Base-by-base conservation (phyloP, 306 rosid genomes). In the Hippophae rhamnoides region DNA sequence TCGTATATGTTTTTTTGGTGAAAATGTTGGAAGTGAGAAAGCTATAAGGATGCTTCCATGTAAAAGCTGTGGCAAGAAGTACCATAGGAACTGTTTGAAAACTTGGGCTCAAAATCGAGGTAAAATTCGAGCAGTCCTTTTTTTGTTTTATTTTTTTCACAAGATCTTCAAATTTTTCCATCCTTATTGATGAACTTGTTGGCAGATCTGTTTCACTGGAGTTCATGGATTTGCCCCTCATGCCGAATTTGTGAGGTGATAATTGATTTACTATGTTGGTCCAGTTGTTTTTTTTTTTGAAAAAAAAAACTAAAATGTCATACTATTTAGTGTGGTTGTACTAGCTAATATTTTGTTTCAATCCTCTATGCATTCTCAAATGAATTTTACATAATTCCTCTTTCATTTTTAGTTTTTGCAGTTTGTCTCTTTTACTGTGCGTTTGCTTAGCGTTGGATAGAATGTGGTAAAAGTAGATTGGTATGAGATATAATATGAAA, bases 61-160 rank as follows among this genome's bases (percentile, higher is more conserved):
- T 72, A 93, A 93, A 81, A 86, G 81, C 52, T 93, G 99, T 70
- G 70, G 89, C 70, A 93, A 88, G 79, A 88, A 88, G 68, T 93
- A 93, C 75, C 99, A 93, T 67, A 82, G 95, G 78, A 84, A 75
- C 78, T 93, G 99, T 77, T 72, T 93, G 86, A 88, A 82, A 74
- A 79, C 71, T 62, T 93, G 99, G 99, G 83, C 90, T 75, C 86
- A 86, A 60, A 73, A 93, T 70, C 82, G 99, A 83, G 99, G 99
- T 89, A 64, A 71, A 78, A 53, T 13, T 58, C 9, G 3, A n/a
- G 23, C 31, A n/a, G 3, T 61, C 67, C n/a, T 1, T 31, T 26
- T 44, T 8, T 61, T 13, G 47, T 31, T 31, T 31, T 2, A 31
- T 18, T 18, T 18, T 18, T 18, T 18, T 18, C 23, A 18, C 23